Evolutionary conservation across 805 yeast genomes (phyloP), one percentile per base, ranked within the genome.

Genomic region (Yamadazyma laniorum): DNA sequence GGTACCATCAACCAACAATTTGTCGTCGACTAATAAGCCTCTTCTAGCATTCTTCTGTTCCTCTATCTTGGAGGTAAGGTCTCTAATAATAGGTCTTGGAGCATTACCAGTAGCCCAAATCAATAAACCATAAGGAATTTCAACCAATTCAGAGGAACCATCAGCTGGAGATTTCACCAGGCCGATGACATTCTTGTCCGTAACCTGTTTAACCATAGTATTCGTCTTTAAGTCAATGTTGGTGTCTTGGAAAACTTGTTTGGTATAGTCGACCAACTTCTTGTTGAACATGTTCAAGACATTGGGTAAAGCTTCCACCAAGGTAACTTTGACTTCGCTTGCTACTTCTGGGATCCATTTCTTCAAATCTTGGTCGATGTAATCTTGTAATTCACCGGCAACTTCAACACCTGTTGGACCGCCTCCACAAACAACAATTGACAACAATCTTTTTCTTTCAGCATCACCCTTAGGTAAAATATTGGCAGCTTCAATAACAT

Each of bases 21-120:
- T 82, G 40, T 87, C 95, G 65, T 90, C 83, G 42, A 91, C 82
- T 49, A 88, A 72, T 53, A 90, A 74, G 46, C 98, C 98, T 63
- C 97, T 82, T 70, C 95, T 81, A 33, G 95, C 88, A 56, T 82
- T 79, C 63, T 79, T 81, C 67, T 85, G 90, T 52, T 77, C 85
- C 31, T 85, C 83, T 50, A 91, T 70, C 63, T 76, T 74, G 32
- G 75, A 55, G 62, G 86, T 77, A 55, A 90, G 70, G 53, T 78
- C 75, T 47, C 77, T 71, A 34, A 85, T 75, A 34, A 91, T 72
- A 30, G 78, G 80, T 66, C 97, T 80, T 48, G 88, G 89, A 39
- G 90, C 89, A 64, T 90, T 89, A 68, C 98, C 98, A 45, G 96
- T 90, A 42, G 97, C 97, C 98, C 98, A 90, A 47, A 90, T 95